phyloP scores from a whole-genome alignment of 2,329 filamentous ascomycete species.

The Cryphonectria radicalis region DNA sequence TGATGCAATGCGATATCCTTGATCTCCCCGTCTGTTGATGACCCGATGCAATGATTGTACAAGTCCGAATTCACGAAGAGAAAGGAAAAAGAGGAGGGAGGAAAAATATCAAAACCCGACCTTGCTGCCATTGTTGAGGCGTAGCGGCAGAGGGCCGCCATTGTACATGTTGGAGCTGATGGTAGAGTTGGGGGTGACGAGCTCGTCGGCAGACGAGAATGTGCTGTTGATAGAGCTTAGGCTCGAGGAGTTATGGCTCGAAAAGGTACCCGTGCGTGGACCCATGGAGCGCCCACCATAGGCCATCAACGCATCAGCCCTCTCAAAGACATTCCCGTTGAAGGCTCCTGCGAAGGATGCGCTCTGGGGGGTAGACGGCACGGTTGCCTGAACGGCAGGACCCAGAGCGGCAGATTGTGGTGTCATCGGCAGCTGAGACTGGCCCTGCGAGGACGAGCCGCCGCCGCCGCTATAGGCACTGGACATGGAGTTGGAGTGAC shows the following conservation, averaged over 20 bases:
- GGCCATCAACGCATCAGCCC: conserved; percentile 61
- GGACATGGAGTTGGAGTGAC: conserved; percentile 40
- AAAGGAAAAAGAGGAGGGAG: not conserved
- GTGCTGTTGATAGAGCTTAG: conserved; percentile 39
- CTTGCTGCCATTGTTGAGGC: conserved; percentile 38
- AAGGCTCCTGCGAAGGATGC: conserved; percentile 60
- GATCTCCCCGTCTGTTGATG: not conserved
- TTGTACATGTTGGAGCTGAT: conserved; percentile 34
- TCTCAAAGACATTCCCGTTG: conserved; percentile 62
- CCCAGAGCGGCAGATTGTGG: conserved; percentile 88
- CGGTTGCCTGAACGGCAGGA: conserved; percentile 86
- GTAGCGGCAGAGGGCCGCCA: conserved; percentile 34
- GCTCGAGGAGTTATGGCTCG: conserved; percentile 66
- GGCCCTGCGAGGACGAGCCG: conserved; percentile 30
- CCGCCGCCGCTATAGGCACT: conserved; percentile 36
- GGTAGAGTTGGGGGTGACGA: conserved; percentile 38
- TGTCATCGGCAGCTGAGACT: conserved; percentile 70
- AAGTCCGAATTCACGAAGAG: not conserved
- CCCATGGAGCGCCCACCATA: conserved; percentile 61
- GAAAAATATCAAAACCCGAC: conserved; percentile 35
- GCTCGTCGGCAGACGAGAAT: conserved; percentile 36
- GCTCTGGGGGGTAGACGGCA: conserved; percentile 71
- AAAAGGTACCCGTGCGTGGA: conserved; percentile 60
- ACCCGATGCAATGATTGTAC: conserved; percentile 8
- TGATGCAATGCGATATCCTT: not conserved